phyloP scores from a whole-genome alignment of 1,139 yeast species.

The Geotrichum citri-aurantii region DNA sequence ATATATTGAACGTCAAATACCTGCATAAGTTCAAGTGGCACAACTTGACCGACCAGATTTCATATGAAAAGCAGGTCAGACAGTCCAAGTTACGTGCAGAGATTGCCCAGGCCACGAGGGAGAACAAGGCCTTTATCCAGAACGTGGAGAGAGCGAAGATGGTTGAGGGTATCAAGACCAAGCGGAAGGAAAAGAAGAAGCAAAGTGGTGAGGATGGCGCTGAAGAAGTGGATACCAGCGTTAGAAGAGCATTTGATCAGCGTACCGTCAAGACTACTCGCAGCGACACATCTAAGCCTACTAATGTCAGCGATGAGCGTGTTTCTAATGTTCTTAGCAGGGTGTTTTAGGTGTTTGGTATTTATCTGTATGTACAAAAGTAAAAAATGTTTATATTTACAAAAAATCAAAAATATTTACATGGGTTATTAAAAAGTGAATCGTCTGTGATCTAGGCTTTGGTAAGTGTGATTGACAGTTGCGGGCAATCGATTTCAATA shows the following conservation, averaged over 20 bases:
- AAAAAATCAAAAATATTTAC: background rate
- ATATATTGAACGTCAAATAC: constrained; percentile 83
- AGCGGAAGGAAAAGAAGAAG: constrained; percentile 34
- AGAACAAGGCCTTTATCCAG: constrained; percentile 74
- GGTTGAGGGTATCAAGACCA: constrained; percentile 60
- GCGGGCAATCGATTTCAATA: constrained; percentile 5
- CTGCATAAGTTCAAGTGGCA: constrained; percentile 92
- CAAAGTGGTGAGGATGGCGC: constrained; percentile 40
- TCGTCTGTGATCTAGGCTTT: background rate
- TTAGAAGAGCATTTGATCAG: constrained; percentile 32
- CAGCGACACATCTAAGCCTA: constrained; percentile 20
- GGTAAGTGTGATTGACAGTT: constrained; percentile 1
- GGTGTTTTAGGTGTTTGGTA: constrained; percentile 18
- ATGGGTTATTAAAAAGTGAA: background rate
- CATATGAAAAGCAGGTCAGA: constrained; percentile 82
- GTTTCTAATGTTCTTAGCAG: constrained; percentile 24
- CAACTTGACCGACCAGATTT: constrained; percentile 88
- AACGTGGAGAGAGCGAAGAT: constrained; percentile 85
- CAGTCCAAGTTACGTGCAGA: constrained; percentile 85
- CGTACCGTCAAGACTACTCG: constrained; percentile 26
- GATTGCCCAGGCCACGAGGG: constrained; percentile 78
- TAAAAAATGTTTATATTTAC: background rate
- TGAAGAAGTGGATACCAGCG: constrained; percentile 34
- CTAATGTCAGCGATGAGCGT: constrained; percentile 13
- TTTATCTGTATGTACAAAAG: constrained; percentile 1